These are phyloP conservation scores for Tillandsia leiboldiana DNA, from an alignment of 176 grass and related monocot genomes.

Conservation along the genomic window DNA sequence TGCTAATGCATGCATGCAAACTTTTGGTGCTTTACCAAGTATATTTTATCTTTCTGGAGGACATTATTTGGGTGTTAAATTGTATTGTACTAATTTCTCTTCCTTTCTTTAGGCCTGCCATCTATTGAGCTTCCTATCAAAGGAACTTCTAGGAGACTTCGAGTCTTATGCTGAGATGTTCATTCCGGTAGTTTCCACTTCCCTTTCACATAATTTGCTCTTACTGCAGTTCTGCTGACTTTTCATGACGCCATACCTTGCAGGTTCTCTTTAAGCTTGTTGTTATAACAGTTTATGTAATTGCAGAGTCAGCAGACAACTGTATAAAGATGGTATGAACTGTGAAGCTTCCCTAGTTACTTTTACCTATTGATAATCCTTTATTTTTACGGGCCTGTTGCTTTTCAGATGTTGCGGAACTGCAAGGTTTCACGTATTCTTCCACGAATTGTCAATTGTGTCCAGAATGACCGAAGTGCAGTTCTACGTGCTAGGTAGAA, in stretches of 20 bases:
- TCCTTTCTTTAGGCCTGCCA: constrained; percentile 58
- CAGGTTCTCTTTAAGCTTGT: constrained; percentile 87
- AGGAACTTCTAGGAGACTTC: constrained; percentile 59
- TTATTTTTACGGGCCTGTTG: constrained; percentile 12
- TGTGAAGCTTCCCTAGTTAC: constrained; percentile 5
- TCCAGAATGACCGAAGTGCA: constrained; percentile 74
- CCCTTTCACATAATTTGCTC: neutral
- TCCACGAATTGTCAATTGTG: constrained; percentile 63
- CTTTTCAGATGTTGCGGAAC: constrained; percentile 60
- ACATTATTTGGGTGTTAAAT: constrained; percentile 1
- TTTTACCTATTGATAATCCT: constrained; percentile 15
- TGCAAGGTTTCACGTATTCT: constrained; percentile 92
- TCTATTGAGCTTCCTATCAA: constrained; percentile 64
- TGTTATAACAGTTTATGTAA: constrained; percentile 81
- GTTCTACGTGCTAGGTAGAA: constrained; percentile 54
- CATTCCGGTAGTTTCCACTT: constrained; percentile 51
- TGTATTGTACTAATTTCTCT: neutral
- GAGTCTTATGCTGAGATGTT: constrained; percentile 73
- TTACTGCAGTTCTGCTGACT: neutral
- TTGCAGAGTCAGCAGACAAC: constrained; percentile 72
- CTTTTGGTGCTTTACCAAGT: neutral
- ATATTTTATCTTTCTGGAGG: neutral
- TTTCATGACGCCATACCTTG: constrained; percentile 14
- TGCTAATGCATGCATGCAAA: neutral
- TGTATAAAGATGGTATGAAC: constrained; percentile 81